Percentiles rank a stretch among this genome's conserved stretches.
These are phyloP conservation scores for Cunninghamia lanceolata DNA, from an alignment of 75 land plant genomes.

Conservation along the genomic window DNA sequence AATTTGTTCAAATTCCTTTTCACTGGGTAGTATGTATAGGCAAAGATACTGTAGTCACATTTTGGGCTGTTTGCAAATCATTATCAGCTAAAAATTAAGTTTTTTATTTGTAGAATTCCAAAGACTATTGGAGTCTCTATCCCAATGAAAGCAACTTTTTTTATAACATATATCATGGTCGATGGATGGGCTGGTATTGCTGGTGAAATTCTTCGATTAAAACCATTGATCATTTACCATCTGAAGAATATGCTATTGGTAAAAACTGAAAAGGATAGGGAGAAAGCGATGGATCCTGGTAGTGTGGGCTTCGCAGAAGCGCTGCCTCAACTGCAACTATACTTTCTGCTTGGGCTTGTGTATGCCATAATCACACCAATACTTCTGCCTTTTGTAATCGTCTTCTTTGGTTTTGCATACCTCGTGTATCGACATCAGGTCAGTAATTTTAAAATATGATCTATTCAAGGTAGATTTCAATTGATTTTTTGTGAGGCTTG, in stretches of 20 bases:
- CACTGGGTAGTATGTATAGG: neutral
- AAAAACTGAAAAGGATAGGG: conserved; percentile 71
- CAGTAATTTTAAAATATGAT: neutral
- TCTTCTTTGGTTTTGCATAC: conserved; percentile 60
- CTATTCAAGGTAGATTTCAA: neutral
- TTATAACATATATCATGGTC: conserved; percentile 76
- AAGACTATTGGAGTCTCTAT: conserved; percentile 49
- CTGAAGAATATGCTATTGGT: conserved; percentile 62
- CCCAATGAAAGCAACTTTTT: conserved; percentile 64
- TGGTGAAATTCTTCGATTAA: conserved; percentile 56
- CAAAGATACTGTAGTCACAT: neutral
- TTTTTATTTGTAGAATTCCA: conserved; percentile 39
- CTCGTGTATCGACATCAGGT: conserved; percentile 78
- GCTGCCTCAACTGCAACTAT: conserved; percentile 54
- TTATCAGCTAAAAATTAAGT: neutral
- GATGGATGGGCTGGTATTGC: conserved; percentile 80
- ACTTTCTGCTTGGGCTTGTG: conserved; percentile 64
- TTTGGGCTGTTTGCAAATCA: neutral
- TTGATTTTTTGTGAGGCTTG: neutral
- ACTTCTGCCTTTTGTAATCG: conserved; percentile 57
- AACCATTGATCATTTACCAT: conserved; percentile 56
- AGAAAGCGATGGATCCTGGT: conserved; percentile 62
- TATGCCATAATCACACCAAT: conserved; percentile 62
- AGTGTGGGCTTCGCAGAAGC: conserved; percentile 42
- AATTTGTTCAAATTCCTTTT: neutral